Conservation (phyloP, 306 rosid species). For the Argentina anserina region DNA sequence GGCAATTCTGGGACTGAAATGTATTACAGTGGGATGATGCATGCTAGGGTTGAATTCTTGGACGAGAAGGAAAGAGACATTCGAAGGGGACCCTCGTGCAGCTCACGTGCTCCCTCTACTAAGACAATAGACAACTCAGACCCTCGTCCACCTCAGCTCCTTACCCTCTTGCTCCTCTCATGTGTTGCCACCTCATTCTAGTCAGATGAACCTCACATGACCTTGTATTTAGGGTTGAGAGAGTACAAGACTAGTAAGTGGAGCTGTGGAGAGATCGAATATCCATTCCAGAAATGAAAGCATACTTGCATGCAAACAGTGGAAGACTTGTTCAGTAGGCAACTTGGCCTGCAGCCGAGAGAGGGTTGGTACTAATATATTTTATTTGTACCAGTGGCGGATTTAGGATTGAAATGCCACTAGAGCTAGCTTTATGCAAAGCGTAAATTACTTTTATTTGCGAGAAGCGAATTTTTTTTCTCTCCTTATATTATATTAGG, state of each 20-base stretch:
- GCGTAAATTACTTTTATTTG: no score
- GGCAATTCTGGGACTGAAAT: background rate
- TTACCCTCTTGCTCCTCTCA: slow-evolving; percentile 21
- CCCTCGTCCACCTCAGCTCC: slow-evolving; percentile 23
- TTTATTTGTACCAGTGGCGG: no score
- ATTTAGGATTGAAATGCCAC: no score
- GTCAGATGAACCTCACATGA: slow-evolving; percentile 31
- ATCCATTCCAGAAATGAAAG: no score
- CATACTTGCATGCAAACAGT: no score
- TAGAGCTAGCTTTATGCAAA: no score
- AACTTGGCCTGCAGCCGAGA: no score
- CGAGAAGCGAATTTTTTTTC: no score
- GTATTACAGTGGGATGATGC: background rate
- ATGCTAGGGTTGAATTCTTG: background rate
- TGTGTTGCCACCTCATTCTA: slow-evolving; percentile 17
- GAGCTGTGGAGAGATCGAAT: background rate
- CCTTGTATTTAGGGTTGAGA: slow-evolving; percentile 11
- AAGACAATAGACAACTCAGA: slow-evolving; percentile 43
- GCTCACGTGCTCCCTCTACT: slow-evolving; percentile 40
- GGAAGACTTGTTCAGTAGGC: no score
- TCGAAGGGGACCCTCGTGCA: slow-evolving; percentile 46
- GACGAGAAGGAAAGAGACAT: slow-evolving; percentile 48
- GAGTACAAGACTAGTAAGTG: background rate
- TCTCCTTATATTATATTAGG: no score
- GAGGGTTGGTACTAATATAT: no score